Evolutionary conservation across 1,284 basidiomycete species (phyloP).

Genomic region (Phellinidium pouzarii): DNA sequence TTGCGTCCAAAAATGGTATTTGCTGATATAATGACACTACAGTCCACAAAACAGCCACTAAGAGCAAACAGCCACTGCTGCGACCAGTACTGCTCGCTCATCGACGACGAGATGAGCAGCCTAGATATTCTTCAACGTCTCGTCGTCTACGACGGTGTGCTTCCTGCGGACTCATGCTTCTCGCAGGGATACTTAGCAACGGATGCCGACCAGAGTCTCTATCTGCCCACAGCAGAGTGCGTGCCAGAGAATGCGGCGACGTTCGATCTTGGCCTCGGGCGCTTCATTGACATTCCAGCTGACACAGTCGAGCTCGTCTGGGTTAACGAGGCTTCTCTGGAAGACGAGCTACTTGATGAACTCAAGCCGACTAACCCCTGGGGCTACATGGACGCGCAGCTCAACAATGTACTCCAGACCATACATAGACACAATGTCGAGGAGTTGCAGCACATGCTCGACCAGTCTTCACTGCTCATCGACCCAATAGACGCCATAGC

Average conservation of each 20-base stretch:
- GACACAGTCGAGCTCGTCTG: slow-evolving; percentile 7
- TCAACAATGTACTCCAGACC: not conserved
- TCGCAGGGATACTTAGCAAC: slow-evolving; percentile 47
- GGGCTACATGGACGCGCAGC: slow-evolving; percentile 7
- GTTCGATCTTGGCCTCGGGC: slow-evolving; percentile 30
- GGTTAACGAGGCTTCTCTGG: slow-evolving; percentile 11
- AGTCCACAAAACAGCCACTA: too few relatives aligned
- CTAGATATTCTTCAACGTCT: not conserved
- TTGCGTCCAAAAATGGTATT: not conserved
- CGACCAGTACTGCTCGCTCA: too few relatives aligned
- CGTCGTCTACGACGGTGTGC: slow-evolving; percentile 2
- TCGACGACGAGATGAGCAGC: not conserved
- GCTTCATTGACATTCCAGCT: slow-evolving; percentile 13
- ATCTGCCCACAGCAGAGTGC: slow-evolving; percentile 38
- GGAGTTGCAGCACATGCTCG: not conserved
- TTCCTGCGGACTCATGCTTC: slow-evolving; percentile 35
- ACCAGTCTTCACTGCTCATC: slow-evolving; percentile 24
- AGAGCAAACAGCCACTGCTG: too few relatives aligned
- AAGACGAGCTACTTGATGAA: slow-evolving; percentile 3
- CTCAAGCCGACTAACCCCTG: slow-evolving; percentile 6
- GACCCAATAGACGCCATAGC: slow-evolving; percentile 11
- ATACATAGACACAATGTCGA: not conserved
- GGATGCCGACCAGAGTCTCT: slow-evolving; percentile 41
- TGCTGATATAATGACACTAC: too few relatives aligned
- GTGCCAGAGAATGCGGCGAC: slow-evolving; percentile 20